Conservation (phyloP, 352 stramenopile species). For the Globisporangium iwayamae region DNA sequence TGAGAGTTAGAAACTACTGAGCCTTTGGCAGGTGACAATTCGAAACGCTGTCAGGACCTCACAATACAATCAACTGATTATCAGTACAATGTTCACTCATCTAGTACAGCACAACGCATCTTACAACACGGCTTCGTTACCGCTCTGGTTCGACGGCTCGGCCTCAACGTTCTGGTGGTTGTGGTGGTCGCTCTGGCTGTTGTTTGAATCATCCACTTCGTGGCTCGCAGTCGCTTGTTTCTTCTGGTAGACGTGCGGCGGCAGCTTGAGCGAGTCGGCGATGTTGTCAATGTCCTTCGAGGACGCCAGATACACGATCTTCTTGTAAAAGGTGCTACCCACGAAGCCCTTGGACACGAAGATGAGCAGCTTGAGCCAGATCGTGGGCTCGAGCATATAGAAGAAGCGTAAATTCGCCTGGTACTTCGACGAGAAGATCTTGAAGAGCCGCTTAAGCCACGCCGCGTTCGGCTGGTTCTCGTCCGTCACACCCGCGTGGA, state of each 20-base stretch:
- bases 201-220: background rate
- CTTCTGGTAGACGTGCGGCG: constrained; percentile 35
- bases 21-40: background rate
- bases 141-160: background rate
- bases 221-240: background rate
- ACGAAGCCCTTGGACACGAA: constrained; percentile 68
- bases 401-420: constrained; percentile 68
- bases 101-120: constrained; percentile 2
- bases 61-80: background rate
- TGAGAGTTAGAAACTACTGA: background rate
- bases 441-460: constrained; percentile 72
- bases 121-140: constrained; percentile 4
- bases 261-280: constrained; percentile 41
- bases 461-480: constrained; percentile 53
- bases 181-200: background rate
- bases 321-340: constrained; percentile 59
- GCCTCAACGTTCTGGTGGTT: no score
- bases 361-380: constrained; percentile 74
- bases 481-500: constrained; percentile 40
- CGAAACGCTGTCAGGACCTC: background rate
- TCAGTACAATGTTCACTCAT: background rate
- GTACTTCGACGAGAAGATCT: constrained; percentile 51
- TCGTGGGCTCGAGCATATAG: constrained; percentile 71
- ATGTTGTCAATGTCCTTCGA: constrained; percentile 51
- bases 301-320: constrained; percentile 67